Evolutionary conservation across 2,329 filamentous ascomycete genomes (phyloP).

Genomic region (Trichoderma sp.): DNA sequence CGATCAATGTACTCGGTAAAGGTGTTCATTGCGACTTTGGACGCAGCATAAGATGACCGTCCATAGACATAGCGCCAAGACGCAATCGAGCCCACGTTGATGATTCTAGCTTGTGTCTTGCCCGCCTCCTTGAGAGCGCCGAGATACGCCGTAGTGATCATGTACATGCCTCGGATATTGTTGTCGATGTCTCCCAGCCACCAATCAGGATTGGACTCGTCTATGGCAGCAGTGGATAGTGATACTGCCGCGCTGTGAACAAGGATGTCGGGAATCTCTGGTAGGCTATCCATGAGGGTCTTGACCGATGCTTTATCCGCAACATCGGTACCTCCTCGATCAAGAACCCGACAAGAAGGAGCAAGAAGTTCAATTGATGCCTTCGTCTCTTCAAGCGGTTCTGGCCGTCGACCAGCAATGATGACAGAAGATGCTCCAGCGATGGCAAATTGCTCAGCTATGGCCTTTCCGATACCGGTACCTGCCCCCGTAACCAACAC

Average conservation of each 20-base stretch:
- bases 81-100: slow-evolving; percentile 6
- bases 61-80: slow-evolving; percentile 1
- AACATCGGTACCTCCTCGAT: background rate
- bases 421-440: background rate
- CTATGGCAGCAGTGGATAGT: background rate
- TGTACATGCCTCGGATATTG: slow-evolving; percentile 9
- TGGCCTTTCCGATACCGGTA: background rate
- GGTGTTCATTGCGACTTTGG: background rate
- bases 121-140: background rate
- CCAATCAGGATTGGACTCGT: background rate
- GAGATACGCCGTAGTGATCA: background rate
- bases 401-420: background rate
- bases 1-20: background rate
- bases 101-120: background rate
- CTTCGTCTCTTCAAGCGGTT: background rate
- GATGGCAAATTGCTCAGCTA: background rate
- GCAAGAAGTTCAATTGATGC: background rate
- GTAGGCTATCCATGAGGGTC: background rate
- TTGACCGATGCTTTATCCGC: background rate
- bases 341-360: background rate
- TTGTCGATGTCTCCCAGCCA: slow-evolving; percentile 5
- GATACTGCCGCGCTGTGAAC: slow-evolving; percentile 2
- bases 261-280: background rate
- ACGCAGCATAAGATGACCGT: background rate
- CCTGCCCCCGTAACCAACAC: background rate